These are phyloP conservation scores for Haplosporangium gracile DNA, from an alignment of 192 early-diverging fungal species.

Conservation along the genomic window DNA sequence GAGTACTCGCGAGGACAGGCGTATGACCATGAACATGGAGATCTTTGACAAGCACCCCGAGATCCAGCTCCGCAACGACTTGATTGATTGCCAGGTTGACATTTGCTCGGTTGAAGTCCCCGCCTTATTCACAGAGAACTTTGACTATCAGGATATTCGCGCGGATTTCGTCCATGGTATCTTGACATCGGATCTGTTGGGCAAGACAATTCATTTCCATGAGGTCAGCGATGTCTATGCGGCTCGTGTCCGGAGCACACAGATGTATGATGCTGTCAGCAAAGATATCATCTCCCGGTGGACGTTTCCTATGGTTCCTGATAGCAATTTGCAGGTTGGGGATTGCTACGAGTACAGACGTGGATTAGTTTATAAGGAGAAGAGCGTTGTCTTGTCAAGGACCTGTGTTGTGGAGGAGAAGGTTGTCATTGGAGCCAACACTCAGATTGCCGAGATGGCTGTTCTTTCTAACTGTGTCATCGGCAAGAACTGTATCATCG, in stretches of 20 bases:
- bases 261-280: slow-evolving; percentile 83
- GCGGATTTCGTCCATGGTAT: slow-evolving; percentile 93
- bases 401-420: slow-evolving; percentile 78
- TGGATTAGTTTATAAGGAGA: slow-evolving; percentile 90
- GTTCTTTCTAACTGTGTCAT: slow-evolving; percentile 84
- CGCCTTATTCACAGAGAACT: slow-evolving; percentile 95
- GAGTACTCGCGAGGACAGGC: slow-evolving; percentile 54
- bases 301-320: slow-evolving; percentile 96
- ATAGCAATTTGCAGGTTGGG: slow-evolving; percentile 81
- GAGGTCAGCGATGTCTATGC: slow-evolving; percentile 77
- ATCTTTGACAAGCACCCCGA: slow-evolving; percentile 74
- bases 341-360: slow-evolving; percentile 80
- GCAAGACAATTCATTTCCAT: slow-evolving; percentile 90
- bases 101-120: slow-evolving; percentile 95
- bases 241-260: slow-evolving; percentile 73
- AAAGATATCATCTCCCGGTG: slow-evolving; percentile 91
- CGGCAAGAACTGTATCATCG: slow-evolving; percentile 85
- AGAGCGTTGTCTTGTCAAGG: slow-evolving; percentile 79
- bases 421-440: slow-evolving; percentile 84
- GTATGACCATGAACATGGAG: slow-evolving; percentile 71
- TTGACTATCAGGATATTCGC: slow-evolving; percentile 95
- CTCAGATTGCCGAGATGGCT: slow-evolving; percentile 81
- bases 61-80: slow-evolving; percentile 88
- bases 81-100: slow-evolving; percentile 93
- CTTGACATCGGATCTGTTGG: slow-evolving; percentile 87